Evolutionary conservation across 2,329 filamentous ascomycete species (phyloP).

Genomic region (Verruconis gallopava): DNA sequence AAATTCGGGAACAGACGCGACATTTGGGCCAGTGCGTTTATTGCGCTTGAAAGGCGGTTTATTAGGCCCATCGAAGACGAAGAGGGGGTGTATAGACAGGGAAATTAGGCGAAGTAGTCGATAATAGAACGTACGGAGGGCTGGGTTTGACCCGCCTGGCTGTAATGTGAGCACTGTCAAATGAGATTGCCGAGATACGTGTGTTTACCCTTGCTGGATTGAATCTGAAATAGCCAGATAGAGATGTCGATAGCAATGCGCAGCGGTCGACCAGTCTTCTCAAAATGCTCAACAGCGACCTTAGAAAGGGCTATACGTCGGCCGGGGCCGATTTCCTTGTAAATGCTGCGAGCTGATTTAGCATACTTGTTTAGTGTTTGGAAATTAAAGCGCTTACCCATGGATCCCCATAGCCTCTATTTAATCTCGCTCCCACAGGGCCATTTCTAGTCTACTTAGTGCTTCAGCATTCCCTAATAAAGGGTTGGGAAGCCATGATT

Average conservation of each 20-base stretch:
- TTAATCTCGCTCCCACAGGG: no score
- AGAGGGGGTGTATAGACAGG: slow-evolving; percentile 71
- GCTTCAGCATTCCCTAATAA: no score
- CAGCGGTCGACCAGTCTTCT: slow-evolving; percentile 56
- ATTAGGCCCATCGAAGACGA: slow-evolving; percentile 79
- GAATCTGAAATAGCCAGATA: slow-evolving; percentile 94
- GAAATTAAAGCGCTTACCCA: slow-evolving; percentile 21
- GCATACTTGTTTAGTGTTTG: slow-evolving; percentile 10
- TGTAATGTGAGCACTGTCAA: slow-evolving; percentile 1
- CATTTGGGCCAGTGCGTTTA: slow-evolving; percentile 51
- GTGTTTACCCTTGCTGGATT: slow-evolving; percentile 58
- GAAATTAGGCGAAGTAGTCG: slow-evolving; percentile 65
- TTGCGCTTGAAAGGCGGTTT: slow-evolving; percentile 83
- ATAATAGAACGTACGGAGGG: slow-evolving; percentile 84
- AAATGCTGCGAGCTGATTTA: slow-evolving; percentile 54
- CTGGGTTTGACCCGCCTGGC: slow-evolving; percentile 71
- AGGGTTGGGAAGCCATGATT: no score
- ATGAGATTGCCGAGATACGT: neutral
- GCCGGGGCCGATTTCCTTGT: slow-evolving; percentile 75
- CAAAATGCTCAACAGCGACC: slow-evolving; percentile 65
- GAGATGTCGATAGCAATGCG: slow-evolving; percentile 87
- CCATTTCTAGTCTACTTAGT: no score
- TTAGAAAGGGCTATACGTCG: slow-evolving; percentile 70
- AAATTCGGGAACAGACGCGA: slow-evolving; percentile 55
- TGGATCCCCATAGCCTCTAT: slow-evolving; percentile 30